These are phyloP conservation scores for Lecanicillium sp. DNA, from an alignment of 2,329 filamentous ascomycete species.

Conservation along the genomic window DNA sequence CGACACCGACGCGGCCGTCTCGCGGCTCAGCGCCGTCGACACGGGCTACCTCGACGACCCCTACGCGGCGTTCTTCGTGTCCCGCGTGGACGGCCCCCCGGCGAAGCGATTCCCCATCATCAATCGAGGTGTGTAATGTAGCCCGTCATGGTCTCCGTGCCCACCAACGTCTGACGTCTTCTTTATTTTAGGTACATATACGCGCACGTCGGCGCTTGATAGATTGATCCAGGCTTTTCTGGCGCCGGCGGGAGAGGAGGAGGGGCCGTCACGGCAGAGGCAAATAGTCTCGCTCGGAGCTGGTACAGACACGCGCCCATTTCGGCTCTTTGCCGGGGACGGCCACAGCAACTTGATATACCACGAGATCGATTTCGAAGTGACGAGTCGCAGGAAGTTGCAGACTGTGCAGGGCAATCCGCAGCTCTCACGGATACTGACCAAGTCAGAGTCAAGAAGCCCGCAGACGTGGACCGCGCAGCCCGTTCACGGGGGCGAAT, in stretches of 20 bases:
- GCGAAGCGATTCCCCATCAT: constrained; percentile 79
- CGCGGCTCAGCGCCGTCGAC: constrained; percentile 80
- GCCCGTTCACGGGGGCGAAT: constrained; percentile 36
- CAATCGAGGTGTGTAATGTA: constrained; percentile 66
- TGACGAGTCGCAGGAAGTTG: constrained; percentile 65
- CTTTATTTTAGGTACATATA: constrained; percentile 71
- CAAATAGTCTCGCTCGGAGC: constrained; percentile 92
- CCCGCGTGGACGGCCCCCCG: constrained; percentile 37
- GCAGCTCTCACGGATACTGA: constrained; percentile 33
- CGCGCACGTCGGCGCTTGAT: constrained; percentile 80
- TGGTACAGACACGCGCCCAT: constrained; percentile 85
- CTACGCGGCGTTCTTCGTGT: constrained; percentile 67
- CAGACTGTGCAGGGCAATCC: constrained; percentile 43
- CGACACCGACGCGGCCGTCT: constrained; percentile 85
- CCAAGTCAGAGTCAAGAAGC: constrained; percentile 25
- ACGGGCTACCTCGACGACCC: constrained; percentile 78
- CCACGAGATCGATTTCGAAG: constrained; percentile 86
- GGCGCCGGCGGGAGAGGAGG: constrained; percentile 24
- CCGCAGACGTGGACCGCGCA: constrained; percentile 37
- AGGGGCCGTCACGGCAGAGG: constrained; percentile 31
- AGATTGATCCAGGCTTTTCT: constrained; percentile 69
- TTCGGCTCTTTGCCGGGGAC: constrained; percentile 58
- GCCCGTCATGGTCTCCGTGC: background rate
- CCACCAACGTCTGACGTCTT: constrained; percentile 9
- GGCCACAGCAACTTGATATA: constrained; percentile 53